Conservation (phyloP, 164 flowering plant genomes). For the Stephania yunnanensis region DNA sequence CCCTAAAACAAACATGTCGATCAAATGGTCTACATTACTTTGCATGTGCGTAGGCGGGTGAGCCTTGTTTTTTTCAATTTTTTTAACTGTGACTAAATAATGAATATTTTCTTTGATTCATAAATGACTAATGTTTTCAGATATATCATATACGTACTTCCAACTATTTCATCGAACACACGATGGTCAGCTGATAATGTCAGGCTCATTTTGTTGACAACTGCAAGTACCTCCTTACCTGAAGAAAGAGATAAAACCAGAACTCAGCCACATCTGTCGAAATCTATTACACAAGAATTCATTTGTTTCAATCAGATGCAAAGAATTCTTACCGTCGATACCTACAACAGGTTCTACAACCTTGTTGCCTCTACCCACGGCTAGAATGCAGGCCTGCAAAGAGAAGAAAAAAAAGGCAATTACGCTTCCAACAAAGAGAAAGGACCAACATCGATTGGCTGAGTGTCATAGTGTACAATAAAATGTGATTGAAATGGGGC, state of each 20-base stretch:
- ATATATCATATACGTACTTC: conserved; percentile 40
- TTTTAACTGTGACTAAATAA: no score
- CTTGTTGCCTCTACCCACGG: conserved; percentile 92
- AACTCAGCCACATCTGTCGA: not conserved
- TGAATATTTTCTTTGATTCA: no score
- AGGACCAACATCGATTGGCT: not conserved
- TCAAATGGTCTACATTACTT: no score
- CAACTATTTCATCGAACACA: conserved; percentile 86
- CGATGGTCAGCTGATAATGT: conserved; percentile 95
- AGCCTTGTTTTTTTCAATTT: no score
- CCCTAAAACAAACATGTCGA: not conserved
- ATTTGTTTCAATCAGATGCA: not conserved
- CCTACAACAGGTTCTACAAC: conserved; percentile 70
- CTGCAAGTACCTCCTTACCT: conserved; percentile 73
- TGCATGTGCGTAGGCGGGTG: no score
- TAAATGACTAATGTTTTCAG: conserved; percentile 1
- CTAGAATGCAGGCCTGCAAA: conserved; percentile 88
- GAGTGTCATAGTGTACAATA: not conserved
- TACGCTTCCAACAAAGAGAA: not conserved
- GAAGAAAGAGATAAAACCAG: conserved; percentile 10
- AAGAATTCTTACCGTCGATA: conserved; percentile 52
- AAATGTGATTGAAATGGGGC: not conserved
- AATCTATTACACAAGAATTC: not conserved
- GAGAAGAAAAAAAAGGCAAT: conserved; percentile 7
- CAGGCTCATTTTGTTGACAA: conserved; percentile 72